Evolutionary conservation across 106 monocot species (phyloP).

Genomic region (Cymbidium sinense): DNA sequence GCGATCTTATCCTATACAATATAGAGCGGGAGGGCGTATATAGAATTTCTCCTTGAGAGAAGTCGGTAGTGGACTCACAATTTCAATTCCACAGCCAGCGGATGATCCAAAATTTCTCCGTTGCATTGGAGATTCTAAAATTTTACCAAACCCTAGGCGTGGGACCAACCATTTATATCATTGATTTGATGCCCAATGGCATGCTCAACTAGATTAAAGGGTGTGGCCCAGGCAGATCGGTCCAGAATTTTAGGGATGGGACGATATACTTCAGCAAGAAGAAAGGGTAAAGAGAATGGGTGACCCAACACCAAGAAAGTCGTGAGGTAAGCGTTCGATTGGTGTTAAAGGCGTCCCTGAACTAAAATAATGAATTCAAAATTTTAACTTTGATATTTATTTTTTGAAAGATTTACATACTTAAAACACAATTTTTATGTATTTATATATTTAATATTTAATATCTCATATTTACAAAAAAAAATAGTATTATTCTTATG

Average conservation of each 20-base stretch:
- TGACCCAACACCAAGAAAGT: neutral
- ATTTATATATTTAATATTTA: too few relatives aligned
- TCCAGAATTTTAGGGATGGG: neutral
- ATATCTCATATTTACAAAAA: too few relatives aligned
- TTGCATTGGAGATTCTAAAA: neutral
- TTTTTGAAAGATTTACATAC: too few relatives aligned
- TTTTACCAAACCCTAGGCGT: neutral
- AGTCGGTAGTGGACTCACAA: too few relatives aligned
- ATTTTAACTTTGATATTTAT: too few relatives aligned
- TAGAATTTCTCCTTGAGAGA: neutral
- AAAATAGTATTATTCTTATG: too few relatives aligned
- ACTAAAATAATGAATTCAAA: too few relatives aligned
- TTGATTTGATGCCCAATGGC: neutral
- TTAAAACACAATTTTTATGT: too few relatives aligned
- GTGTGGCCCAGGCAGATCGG: neutral
- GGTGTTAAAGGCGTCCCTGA: too few relatives aligned
- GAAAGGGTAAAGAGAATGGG: neutral
- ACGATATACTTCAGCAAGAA: neutral
- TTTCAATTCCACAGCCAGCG: neutral
- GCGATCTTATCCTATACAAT: too few relatives aligned
- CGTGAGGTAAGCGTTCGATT: neutral
- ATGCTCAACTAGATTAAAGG: too few relatives aligned
- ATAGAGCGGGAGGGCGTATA: neutral
- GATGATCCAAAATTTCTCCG: neutral
- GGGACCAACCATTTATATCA: neutral